These are phyloP conservation scores for Mollisiaceae sp. DNA, from an alignment of 2,329 filamentous ascomycete genomes.

Conservation along the genomic window DNA sequence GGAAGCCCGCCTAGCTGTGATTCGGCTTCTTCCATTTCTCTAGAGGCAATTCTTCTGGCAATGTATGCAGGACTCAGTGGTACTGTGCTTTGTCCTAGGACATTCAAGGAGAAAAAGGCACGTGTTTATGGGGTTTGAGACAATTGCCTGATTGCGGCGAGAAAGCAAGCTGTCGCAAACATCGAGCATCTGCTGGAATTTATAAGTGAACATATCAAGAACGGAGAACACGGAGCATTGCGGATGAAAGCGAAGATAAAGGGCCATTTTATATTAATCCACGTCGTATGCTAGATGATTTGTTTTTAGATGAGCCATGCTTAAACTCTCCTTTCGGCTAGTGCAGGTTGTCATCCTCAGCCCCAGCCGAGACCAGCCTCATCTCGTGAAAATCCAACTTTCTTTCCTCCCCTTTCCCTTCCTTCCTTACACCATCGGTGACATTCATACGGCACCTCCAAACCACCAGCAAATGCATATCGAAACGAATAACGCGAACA, in stretches of 20 bases:
- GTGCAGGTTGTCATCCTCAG: not conserved
- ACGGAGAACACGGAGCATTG: not conserved
- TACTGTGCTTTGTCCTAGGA: no score
- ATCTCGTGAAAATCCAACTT: not conserved
- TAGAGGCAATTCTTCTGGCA: no score
- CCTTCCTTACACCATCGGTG: slow-evolving; percentile 35
- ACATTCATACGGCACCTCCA: slow-evolving; percentile 22
- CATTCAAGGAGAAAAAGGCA: not conserved
- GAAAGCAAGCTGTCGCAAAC: not conserved
- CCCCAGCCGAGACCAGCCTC: not conserved
- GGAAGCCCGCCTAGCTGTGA: no score
- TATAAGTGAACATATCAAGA: not conserved
- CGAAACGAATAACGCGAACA: slow-evolving; percentile 35
- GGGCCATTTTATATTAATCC: no score
- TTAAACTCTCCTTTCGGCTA: not conserved
- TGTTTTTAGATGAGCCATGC: not conserved
- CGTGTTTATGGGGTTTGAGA: not conserved
- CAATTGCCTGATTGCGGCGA: not conserved
- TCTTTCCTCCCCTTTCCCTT: slow-evolving; percentile 16
- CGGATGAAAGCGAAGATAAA: not conserved
- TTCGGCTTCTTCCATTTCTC: no score
- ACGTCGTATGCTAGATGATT: not conserved
- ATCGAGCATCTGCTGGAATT: not conserved
- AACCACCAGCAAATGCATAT: slow-evolving; percentile 42
- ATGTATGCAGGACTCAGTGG: no score